Percentiles rank a stretch among this genome's conserved stretches.
phyloP scores from a whole-genome alignment of 192 early-diverging fungal species.

The Coemansia sp. region DNA sequence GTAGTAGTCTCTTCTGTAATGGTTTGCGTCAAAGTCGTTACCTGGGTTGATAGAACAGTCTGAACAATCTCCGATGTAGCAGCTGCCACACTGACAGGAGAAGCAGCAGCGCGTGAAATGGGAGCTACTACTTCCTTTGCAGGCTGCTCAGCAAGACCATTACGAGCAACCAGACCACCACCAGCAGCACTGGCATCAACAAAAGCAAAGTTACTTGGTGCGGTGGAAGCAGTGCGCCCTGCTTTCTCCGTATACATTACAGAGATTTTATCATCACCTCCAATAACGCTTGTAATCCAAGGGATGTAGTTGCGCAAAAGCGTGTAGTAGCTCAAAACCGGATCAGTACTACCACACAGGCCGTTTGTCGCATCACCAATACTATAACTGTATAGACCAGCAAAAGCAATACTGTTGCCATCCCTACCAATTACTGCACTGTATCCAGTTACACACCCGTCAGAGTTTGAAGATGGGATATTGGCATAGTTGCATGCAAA shows the following conservation, averaged over 20 bases:
- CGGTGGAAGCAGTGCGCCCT: background rate
- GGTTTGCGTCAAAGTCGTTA: background rate
- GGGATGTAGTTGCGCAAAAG: background rate
- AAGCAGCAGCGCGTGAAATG: background rate
- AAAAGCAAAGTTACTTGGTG: background rate
- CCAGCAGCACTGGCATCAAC: background rate
- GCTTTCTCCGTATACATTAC: background rate
- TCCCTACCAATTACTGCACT: background rate
- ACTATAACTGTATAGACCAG: background rate
- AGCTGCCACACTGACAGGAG: background rate
- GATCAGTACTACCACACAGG: background rate
- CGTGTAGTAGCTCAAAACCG: background rate
- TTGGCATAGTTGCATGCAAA: background rate
- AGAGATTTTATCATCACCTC: background rate
- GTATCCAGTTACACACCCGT: background rate
- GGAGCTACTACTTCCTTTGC: background rate
- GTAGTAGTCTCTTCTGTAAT: background rate
- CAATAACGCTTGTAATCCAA: background rate
- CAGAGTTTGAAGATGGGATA: background rate
- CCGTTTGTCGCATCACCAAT: background rate
- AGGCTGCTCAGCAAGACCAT: background rate
- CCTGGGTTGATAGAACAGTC: too few species aligned
- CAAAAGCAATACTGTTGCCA: background rate
- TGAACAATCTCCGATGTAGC: background rate
- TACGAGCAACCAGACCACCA: background rate